phyloP scores from a whole-genome alignment of 495 filamentous ascomycete species.

The Aspergillus carlsbadensis region DNA sequence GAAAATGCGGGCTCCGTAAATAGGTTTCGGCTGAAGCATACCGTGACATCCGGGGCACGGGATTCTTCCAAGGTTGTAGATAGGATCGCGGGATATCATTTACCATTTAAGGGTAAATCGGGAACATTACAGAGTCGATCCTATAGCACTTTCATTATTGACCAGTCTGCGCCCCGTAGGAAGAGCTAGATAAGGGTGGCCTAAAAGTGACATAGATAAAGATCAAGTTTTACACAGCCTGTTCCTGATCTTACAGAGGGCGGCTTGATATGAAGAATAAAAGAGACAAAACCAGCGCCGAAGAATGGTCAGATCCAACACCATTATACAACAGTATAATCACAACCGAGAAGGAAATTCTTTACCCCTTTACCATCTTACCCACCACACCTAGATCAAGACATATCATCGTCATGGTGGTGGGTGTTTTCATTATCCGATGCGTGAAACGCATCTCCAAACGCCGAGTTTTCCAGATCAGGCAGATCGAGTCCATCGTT shows the following conservation, averaged over 20 bases:
- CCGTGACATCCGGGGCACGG: not conserved
- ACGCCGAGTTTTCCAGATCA: constrained; percentile 58
- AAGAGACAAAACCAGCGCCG: constrained; percentile 19
- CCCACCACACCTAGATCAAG: constrained; percentile 17
- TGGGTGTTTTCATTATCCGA: constrained; percentile 52
- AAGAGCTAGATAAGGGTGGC: not conserved
- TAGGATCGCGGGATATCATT: too few relatives aligned
- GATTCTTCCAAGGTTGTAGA: too few relatives aligned
- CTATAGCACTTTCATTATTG: too few relatives aligned
- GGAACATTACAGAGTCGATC: too few relatives aligned
- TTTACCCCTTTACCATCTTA: constrained; percentile 12
- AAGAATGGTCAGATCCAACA: constrained; percentile 13
- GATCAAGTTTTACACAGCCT: constrained; percentile 1
- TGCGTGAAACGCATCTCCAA: constrained; percentile 62
- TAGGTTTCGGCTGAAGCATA: too few relatives aligned
- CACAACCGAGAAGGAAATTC: constrained; percentile 21
- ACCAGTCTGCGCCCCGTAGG: too few relatives aligned
- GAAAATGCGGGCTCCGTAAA: too few relatives aligned
- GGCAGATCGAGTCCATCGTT: constrained; percentile 50
- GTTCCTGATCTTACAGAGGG: not conserved
- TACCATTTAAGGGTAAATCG: not conserved
- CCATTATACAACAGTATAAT: constrained; percentile 17
- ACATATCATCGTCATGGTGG: constrained; percentile 47
- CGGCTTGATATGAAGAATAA: not conserved
- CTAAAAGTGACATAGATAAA: not conserved